These are phyloP conservation scores for Diaporthe vexans DNA, from an alignment of 2,329 filamentous ascomycete species.

Conservation along the genomic window DNA sequence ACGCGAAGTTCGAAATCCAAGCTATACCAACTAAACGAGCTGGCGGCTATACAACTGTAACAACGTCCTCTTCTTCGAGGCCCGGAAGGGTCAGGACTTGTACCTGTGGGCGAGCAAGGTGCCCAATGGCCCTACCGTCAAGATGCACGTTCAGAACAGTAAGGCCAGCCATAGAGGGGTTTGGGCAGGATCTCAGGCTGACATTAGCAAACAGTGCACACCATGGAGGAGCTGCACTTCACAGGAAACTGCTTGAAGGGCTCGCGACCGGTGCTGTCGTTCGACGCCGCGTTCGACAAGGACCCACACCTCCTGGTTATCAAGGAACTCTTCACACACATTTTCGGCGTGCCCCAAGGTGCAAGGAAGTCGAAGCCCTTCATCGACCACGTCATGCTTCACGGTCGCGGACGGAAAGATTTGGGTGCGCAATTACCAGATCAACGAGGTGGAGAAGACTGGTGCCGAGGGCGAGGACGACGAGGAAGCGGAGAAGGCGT, in stretches of 20 bases:
- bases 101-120: slow-evolving; percentile 95
- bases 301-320: slow-evolving; percentile 85
- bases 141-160: slow-evolving; percentile 83
- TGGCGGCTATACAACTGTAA: slow-evolving; percentile 85
- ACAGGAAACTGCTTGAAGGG: slow-evolving; percentile 97
- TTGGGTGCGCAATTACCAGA: slow-evolving; percentile 96
- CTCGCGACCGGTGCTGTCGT: slow-evolving; percentile 89
- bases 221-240: slow-evolving; percentile 97
- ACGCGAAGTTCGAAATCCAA: slow-evolving; percentile 96
- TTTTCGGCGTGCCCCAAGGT: slow-evolving; percentile 91
- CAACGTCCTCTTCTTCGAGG: slow-evolving; percentile 94
- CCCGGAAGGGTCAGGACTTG: slow-evolving; percentile 92
- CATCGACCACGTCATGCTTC: slow-evolving; percentile 94
- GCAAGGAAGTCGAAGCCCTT: slow-evolving; percentile 95
- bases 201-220: slow-evolving; percentile 74
- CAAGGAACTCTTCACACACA: slow-evolving; percentile 90
- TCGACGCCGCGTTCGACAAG: slow-evolving; percentile 88
- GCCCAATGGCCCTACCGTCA: slow-evolving; percentile 77
- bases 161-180: slow-evolving; percentile 47
- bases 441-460: slow-evolving; percentile 83
- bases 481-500: slow-evolving; percentile 54
- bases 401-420: slow-evolving; percentile 93
- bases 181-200: slow-evolving; percentile 2
- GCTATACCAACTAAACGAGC: slow-evolving; percentile 83
- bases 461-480: slow-evolving; percentile 60